Percentiles rank a stretch among this genome's conserved stretches.
Conservation (phyloP, 495 filamentous ascomycete genomes). For the Barbatosphaeria neglecta region DNA sequence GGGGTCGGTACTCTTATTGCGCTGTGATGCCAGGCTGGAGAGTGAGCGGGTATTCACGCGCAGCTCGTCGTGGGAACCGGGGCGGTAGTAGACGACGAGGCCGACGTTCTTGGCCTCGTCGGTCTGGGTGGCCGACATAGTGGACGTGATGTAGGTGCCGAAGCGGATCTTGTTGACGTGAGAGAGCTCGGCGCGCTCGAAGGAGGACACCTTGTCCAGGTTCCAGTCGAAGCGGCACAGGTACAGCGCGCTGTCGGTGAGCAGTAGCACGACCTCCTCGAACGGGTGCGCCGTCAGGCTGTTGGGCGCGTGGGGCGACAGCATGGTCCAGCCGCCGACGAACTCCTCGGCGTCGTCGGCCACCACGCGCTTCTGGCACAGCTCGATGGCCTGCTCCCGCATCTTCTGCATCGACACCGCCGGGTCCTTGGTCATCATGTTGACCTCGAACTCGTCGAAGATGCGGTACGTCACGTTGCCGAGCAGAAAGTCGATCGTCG, state of each 20-base stretch:
- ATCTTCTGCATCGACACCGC: constrained; percentile 73
- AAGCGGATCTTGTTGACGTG: constrained; percentile 58
- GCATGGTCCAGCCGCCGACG: constrained; percentile 71
- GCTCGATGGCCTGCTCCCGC: constrained; percentile 80
- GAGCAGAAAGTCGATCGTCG: constrained; percentile 86
- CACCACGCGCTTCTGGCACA: constrained; percentile 69
- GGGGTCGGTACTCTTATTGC: no score
- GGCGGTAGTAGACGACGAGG: constrained; percentile 63
- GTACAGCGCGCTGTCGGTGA: constrained; percentile 79
- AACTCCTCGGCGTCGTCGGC: constrained; percentile 75
- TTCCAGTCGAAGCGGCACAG: constrained; percentile 86
- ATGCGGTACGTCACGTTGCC: constrained; percentile 73
- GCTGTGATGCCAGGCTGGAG: constrained; percentile 37
- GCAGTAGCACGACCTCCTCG: constrained; percentile 72
- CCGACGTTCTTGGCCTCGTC: constrained; percentile 76
- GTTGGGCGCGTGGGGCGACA: constrained; percentile 43
- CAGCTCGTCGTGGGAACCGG: constrained; percentile 51
- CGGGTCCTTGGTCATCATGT: constrained; percentile 79
- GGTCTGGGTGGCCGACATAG: constrained; percentile 57
- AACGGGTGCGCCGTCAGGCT: constrained; percentile 60
- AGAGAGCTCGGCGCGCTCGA: constrained; percentile 72
- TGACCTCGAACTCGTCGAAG: constrained; percentile 83
- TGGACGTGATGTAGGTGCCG: constrained; percentile 83
- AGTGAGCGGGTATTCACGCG: constrained; percentile 78
- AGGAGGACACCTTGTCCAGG: constrained; percentile 79